These are phyloP conservation scores for Suhomyces kilbournensis DNA, from an alignment of 805 yeast genomes.

Conservation along the genomic window DNA sequence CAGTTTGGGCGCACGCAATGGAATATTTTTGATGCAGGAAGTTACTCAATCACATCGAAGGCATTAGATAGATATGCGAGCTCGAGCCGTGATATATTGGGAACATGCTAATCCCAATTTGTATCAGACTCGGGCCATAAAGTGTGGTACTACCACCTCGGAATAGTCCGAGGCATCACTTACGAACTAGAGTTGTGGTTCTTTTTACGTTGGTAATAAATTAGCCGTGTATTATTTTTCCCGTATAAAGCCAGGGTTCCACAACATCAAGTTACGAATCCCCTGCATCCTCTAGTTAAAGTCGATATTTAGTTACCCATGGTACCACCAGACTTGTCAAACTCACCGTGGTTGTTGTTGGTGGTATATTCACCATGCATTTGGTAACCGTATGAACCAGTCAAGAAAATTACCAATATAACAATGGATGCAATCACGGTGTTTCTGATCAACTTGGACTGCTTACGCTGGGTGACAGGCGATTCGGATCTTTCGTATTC, in stretches of 20 bases:
- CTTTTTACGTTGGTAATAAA: not conserved
- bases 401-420: conserved; percentile 10
- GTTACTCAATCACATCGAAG: not conserved
- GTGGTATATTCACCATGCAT: conserved; percentile 7
- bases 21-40: not conserved
- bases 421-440: conserved; percentile 8
- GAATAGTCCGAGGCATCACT: not conserved
- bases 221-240: not conserved
- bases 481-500: not conserved
- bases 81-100: not conserved
- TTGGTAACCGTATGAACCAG: conserved; percentile 13
- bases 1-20: not conserved
- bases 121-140: not conserved
- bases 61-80: not conserved
- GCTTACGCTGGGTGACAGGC: conserved; percentile 5
- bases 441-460: conserved; percentile 6
- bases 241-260: not conserved
- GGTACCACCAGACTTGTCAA: conserved; percentile 6
- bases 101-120: not conserved
- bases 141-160: not conserved
- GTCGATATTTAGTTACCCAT: not conserved
- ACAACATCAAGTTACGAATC: not conserved
- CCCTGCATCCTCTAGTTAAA: not conserved
- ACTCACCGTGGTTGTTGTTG: conserved; percentile 3
- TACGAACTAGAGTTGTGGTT: not conserved